Conservation (phyloP, 805 yeast genomes). For the Nakazawaea siamensis region DNA sequence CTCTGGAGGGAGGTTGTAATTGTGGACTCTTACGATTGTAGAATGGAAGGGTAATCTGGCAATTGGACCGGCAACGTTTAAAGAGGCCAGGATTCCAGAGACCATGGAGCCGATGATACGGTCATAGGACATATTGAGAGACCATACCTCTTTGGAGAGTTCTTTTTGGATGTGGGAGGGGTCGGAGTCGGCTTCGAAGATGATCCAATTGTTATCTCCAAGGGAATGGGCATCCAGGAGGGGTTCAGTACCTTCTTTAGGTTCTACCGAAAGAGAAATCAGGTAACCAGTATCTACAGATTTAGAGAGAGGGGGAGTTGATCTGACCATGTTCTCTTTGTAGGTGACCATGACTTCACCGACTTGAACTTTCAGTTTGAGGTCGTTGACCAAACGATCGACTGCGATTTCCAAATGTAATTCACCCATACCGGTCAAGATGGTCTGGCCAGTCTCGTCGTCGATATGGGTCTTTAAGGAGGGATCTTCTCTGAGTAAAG, state of each 20-base stretch:
- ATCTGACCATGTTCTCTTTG: slow-evolving; percentile 51
- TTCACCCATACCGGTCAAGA: slow-evolving; percentile 96
- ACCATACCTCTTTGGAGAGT: slow-evolving; percentile 31
- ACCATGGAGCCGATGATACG: slow-evolving; percentile 44
- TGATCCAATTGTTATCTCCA: slow-evolving; percentile 37
- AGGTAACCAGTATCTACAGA: slow-evolving; percentile 15
- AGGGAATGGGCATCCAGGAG: slow-evolving; percentile 26
- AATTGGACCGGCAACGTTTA: slow-evolving; percentile 61
- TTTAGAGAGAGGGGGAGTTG: slow-evolving; percentile 13
- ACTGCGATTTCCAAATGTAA: slow-evolving; percentile 84
- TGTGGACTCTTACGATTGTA: slow-evolving; percentile 42
- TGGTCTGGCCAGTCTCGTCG: slow-evolving; percentile 84
- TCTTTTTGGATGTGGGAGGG: slow-evolving; percentile 18
- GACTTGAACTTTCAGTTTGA: slow-evolving; percentile 73
- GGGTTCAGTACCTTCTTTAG: slow-evolving; percentile 26
- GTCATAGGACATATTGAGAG: slow-evolving; percentile 35
- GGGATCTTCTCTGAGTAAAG: slow-evolving; percentile 83
- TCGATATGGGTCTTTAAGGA: slow-evolving; percentile 64
- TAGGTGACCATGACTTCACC: slow-evolving; percentile 87
- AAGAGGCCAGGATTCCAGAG: slow-evolving; percentile 51
- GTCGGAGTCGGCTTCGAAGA: slow-evolving; percentile 24
- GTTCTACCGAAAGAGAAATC: slow-evolving; percentile 19
- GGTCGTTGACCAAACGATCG: slow-evolving; percentile 70
- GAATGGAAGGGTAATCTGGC: slow-evolving; percentile 55
- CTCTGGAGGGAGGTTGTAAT: slow-evolving; percentile 50